phyloP scores from a whole-genome alignment of 2,329 filamentous ascomycete species.

The Thielaviopsis populi region DNA sequence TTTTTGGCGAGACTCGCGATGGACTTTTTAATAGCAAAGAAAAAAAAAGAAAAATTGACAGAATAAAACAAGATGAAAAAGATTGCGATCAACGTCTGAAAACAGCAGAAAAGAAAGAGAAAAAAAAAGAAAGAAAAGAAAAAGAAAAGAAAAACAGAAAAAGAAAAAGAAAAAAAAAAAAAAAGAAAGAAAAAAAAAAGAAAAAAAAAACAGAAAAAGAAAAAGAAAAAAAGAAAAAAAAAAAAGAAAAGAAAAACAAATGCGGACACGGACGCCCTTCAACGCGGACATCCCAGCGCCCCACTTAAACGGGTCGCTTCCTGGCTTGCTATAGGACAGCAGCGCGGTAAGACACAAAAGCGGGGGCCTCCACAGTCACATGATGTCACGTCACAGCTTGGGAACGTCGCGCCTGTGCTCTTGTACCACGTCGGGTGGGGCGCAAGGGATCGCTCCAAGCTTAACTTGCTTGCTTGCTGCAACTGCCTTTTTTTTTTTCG shows the following conservation, averaged over 20 bases:
- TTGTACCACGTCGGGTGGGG: background rate
- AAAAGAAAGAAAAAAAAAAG: background rate
- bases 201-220: slow-evolving; percentile 4
- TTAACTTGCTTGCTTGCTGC: background rate
- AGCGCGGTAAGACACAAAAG: background rate
- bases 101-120: slow-evolving; percentile 7
- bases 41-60: slow-evolving; percentile 6
- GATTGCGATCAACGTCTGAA: too few species aligned
- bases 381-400: background rate
- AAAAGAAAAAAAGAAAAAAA: slow-evolving; percentile 9
- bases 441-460: background rate
- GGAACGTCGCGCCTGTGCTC: background rate
- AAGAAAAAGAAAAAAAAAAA: background rate
- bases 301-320: background rate
- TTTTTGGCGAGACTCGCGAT: too few species aligned
- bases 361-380: background rate
- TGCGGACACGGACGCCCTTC: background rate
- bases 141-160: slow-evolving; percentile 7
- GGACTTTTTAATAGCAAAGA: background rate
- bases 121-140: slow-evolving; percentile 10
- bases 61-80: slow-evolving; percentile 9
- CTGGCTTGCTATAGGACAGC: background rate
- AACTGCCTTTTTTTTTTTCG: too few species aligned
- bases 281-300: background rate
- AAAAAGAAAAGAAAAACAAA: slow-evolving; percentile 14